A percentile compares a stretch with the other conserved stretches of the same genome.
phyloP scores from a whole-genome alignment of 768 basidiomycete species.

The Tricholoma saponaceum region DNA sequence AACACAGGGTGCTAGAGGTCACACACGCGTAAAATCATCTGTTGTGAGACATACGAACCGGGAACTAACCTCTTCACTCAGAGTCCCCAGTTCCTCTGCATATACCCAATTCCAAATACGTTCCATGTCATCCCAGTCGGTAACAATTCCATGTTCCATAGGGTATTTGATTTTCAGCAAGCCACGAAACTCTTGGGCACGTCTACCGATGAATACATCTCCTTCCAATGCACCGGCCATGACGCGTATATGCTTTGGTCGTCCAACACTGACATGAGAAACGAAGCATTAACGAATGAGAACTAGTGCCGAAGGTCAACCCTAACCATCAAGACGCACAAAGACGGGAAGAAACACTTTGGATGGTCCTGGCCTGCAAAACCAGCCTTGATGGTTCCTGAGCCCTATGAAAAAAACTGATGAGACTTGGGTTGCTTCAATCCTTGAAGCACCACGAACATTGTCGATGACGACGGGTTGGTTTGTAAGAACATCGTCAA shows the following conservation, averaged over 20 bases:
- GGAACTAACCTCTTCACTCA: constrained; percentile 88
- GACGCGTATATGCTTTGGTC: constrained; percentile 96
- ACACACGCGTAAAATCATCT: constrained; percentile 14
- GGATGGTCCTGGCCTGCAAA: constrained; percentile 99
- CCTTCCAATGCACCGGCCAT: constrained; percentile 98
- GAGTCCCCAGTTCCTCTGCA: constrained; percentile 88
- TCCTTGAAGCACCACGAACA: constrained; percentile 43
- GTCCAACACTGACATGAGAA: constrained; percentile 65
- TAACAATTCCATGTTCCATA: constrained; percentile 98
- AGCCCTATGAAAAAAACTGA: constrained; percentile 60
- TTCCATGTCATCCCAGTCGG: constrained; percentile 99
- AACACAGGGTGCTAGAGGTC: constrained; percentile 87
- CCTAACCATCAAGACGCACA: constrained; percentile 63
- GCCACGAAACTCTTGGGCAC: constrained; percentile 94
- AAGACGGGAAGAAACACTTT: constrained; percentile 98
- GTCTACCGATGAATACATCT: constrained; percentile 92
- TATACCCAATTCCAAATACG: constrained; percentile 99
- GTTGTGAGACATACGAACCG: constrained; percentile 9
- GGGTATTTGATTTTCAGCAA: constrained; percentile 98
- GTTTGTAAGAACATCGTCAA: constrained; percentile 93
- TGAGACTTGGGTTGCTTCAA: constrained; percentile 17
- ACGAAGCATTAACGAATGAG: constrained; percentile 20
- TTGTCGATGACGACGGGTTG: constrained; percentile 99
- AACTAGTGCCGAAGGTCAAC: constrained; percentile 20
- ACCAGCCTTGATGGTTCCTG: constrained; percentile 97